phyloP scores from a whole-genome alignment of 257 asterid species.

The Gardenia jasminoides region DNA sequence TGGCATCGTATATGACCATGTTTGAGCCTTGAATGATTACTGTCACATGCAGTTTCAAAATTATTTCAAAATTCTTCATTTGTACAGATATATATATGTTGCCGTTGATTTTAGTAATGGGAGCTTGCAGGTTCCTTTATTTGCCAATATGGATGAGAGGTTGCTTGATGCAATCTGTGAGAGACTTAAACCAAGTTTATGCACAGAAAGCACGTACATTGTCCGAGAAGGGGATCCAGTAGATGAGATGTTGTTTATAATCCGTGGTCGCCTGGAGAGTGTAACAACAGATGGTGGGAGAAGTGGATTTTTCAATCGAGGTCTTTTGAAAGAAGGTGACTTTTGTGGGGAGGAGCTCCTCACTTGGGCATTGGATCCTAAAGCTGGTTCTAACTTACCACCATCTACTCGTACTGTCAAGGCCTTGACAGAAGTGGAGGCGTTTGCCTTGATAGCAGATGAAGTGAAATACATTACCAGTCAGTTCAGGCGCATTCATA shows the following conservation, averaged over 20 bases:
- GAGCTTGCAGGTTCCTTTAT: conserved; percentile 77
- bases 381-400: conserved; percentile 75
- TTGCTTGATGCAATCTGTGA: conserved; percentile 94
- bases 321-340: conserved; percentile 71
- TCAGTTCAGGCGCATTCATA: conserved; percentile 87
- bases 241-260: conserved; percentile 86
- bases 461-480: conserved; percentile 83
- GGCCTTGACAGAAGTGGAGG: conserved; percentile 93
- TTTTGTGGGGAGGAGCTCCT: conserved; percentile 98
- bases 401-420: conserved; percentile 92
- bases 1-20: neutral
- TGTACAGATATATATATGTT: neutral
- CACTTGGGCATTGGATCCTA: conserved; percentile 97
- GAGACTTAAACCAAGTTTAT: conserved; percentile 88
- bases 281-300: conserved; percentile 98
- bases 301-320: conserved; percentile 91
- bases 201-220: conserved; percentile 70
- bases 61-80: neutral
- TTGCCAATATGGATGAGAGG: conserved; percentile 96
- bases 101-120: conserved; percentile 1
- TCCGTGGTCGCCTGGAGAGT: conserved; percentile 92
- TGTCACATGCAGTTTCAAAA: neutral
- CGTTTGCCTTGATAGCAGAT: conserved; percentile 86
- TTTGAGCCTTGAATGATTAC: too few relatives aligned
- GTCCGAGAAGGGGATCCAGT: conserved; percentile 97